A percentile compares a stretch with the other conserved stretches of the same genome.
These are phyloP conservation scores for Pythium folliculosum DNA, from an alignment of 352 stramenopile genomes.

Conservation along the genomic window DNA sequence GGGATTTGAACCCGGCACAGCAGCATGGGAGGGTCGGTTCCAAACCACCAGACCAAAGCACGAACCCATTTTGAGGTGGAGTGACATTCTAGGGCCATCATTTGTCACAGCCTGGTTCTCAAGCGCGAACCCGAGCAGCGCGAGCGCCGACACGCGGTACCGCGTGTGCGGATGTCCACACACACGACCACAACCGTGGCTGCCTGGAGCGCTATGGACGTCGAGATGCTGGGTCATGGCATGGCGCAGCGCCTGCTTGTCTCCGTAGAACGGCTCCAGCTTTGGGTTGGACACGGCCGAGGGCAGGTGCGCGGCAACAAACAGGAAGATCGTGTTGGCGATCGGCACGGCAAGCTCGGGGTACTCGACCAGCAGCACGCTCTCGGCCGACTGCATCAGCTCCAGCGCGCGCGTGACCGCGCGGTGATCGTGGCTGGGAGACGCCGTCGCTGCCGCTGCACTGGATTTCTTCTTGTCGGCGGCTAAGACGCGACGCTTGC, in stretches of 20 bases:
- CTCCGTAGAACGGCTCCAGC: neutral
- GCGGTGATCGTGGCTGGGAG: too few species aligned
- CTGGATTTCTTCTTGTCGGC: too few species aligned
- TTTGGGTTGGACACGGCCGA: constrained; percentile 13
- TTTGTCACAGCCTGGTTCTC: constrained; percentile 18
- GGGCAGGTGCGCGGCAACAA: constrained; percentile 13
- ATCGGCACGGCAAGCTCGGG: constrained; percentile 17
- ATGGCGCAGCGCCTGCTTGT: neutral
- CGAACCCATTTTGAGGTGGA: too few species aligned
- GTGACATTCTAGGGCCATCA: too few species aligned
- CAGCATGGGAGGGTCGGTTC: too few species aligned
- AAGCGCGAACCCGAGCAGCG: constrained; percentile 20
- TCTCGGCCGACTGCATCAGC: constrained; percentile 13
- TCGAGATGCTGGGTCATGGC: neutral
- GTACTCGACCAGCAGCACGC: constrained; percentile 28
- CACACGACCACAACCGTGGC: too few species aligned
- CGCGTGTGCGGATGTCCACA: neutral
- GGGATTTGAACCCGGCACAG: too few species aligned
- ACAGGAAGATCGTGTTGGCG: constrained; percentile 10
- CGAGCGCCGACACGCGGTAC: neutral
- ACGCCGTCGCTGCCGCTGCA: too few species aligned
- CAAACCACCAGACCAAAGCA: too few species aligned
- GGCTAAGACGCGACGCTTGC: too few species aligned
- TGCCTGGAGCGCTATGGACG: constrained; percentile 12
- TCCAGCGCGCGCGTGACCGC: neutral